Evolutionary conservation across 306 rosid species (phyloP), one percentile per base, ranked within the genome.

Genomic region (Rosa chinensis): DNA sequence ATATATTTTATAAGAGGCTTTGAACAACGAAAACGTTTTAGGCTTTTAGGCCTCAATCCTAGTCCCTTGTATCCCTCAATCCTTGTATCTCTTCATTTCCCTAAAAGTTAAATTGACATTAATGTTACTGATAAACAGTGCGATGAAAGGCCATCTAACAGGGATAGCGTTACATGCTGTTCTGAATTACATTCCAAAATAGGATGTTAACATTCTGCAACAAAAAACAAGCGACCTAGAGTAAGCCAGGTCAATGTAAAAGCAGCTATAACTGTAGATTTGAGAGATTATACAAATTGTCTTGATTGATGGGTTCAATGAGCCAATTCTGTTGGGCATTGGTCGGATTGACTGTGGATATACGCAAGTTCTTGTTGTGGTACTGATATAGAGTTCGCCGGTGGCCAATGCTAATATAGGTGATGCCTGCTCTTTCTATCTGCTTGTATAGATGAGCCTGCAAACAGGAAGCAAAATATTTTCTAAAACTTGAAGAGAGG

Each of bases 351-450:
- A 74, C 20, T 3, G 93, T 52, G 37, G 90, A 88, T 79, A 95
- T 90, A 75, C 80, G 78, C 63, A 95, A 79, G 77, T 83, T 79
- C 74, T 48, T 88, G 70, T 82, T 78, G 83, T 95, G 99, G 87
- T 84, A 80, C 50, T 82, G 84, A 50, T 62, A 37, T 20, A 95
- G 81, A 77, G 98, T 91, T 62, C 88, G 76, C 39, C 99, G 84
- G 74, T 95, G 99, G 82, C 97, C 98, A 68, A 95, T 20, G 80
- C 99, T 93, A 64, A 95, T 76, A 61, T 88, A 95, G 70, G 99
- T 93, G 81, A 95, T 91, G 48, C 95, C 95, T 35, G 92, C 97
- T 70, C 79, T 87, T 78, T 61, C 91, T 62, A 91, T 87, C 86
- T 79, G 86, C 84, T 72, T 81, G 86, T 93, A 95, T 78, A 95